Evolutionary conservation across 441 rosid genomes (phyloP).

Genomic region (Kokia cookei): DNA sequence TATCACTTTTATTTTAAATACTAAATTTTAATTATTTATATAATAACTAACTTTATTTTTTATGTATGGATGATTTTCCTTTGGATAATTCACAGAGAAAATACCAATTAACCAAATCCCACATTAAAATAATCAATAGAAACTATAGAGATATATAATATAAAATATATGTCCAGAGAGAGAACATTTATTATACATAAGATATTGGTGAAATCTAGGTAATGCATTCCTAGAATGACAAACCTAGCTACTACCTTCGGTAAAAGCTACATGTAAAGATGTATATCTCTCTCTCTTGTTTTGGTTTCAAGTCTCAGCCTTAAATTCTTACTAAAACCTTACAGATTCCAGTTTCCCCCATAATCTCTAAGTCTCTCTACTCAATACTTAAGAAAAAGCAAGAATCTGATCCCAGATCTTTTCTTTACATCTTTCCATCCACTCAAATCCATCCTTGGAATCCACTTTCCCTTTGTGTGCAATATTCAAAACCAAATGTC

Average conservation of each 20-base stretch:
- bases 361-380: neutral
- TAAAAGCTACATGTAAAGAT: neutral
- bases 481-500: neutral
- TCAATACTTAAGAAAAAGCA: constrained; percentile 16
- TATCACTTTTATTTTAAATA: no score
- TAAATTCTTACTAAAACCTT: constrained; percentile 4
- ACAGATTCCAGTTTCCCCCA: constrained; percentile 13
- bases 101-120: neutral
- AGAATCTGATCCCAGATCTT: constrained; percentile 36
- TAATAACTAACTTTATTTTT: no score
- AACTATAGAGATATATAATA: neutral
- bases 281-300: neutral
- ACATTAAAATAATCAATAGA: neutral
- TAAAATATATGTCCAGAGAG: neutral
- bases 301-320: constrained; percentile 7
- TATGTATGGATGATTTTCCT: neutral
- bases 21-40: no score
- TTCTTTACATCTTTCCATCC: constrained; percentile 8
- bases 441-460: constrained; percentile 19
- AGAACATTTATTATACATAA: neutral
- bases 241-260: neutral
- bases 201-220: neutral
- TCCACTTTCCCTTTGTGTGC: constrained; percentile 20
- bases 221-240: constrained; percentile 3
- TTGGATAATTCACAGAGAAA: neutral